These are phyloP conservation scores for Suillus decipiens DNA, from an alignment of 768 basidiomycete genomes.

Conservation along the genomic window DNA sequence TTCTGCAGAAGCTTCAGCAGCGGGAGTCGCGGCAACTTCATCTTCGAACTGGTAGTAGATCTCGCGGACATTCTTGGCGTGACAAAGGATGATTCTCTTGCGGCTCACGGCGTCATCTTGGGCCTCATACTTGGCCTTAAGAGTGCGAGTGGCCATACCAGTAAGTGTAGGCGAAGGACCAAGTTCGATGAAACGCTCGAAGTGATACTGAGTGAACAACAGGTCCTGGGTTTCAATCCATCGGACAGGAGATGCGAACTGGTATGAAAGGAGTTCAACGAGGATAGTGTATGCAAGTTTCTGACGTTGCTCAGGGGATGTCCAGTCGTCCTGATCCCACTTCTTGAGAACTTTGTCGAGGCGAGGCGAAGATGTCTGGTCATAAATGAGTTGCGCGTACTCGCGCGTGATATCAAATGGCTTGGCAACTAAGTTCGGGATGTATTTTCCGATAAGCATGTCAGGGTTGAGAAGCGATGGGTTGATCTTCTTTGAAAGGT, in stretches of 20 bases:
- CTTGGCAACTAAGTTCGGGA: constrained; percentile 92
- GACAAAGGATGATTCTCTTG: constrained; percentile 82
- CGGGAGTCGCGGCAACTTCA: constrained; percentile 52
- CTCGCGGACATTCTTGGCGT: constrained; percentile 94
- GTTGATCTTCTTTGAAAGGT: constrained; percentile 98
- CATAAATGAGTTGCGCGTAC: constrained; percentile 94
- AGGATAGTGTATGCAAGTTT: constrained; percentile 95
- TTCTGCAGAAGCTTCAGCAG: constrained; percentile 31
- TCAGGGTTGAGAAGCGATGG: constrained; percentile 89
- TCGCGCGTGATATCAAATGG: constrained; percentile 82
- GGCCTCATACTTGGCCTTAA: constrained; percentile 92
- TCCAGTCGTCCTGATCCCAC: constrained; percentile 95
- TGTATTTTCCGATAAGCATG: constrained; percentile 92
- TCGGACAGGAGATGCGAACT: constrained; percentile 96
- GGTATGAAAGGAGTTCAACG: constrained; percentile 95
- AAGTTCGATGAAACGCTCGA: constrained; percentile 93
- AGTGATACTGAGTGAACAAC: constrained; percentile 81
- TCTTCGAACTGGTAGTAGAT: constrained; percentile 99
- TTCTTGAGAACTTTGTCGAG: constrained; percentile 92
- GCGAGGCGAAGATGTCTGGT: constrained; percentile 93
- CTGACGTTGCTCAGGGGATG: constrained; percentile 76
- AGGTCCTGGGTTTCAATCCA: constrained; percentile 99
- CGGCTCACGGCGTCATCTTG: constrained; percentile 83
- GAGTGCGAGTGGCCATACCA: constrained; percentile 89
- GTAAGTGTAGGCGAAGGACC: constrained; percentile 96